Conservation (phyloP, 352 stramenopile genomes). For the Phytopythium ostracodes region DNA sequence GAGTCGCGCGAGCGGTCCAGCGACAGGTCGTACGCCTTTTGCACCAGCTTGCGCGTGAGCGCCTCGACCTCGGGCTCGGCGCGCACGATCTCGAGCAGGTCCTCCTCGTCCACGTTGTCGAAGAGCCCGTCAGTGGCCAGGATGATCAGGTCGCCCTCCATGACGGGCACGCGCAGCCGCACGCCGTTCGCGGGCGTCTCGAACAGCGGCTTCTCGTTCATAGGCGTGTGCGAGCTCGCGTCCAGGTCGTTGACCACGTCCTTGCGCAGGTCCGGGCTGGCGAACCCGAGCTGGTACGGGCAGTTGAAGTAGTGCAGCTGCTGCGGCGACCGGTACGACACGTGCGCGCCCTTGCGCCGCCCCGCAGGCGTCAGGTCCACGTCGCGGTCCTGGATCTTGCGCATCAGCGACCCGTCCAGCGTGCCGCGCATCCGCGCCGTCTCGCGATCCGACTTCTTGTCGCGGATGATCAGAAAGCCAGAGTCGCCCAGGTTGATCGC, state of each 20-base stretch:
- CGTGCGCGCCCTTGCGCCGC: constrained; percentile 69
- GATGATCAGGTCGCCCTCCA: constrained; percentile 94
- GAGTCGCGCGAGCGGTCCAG: constrained; percentile 90
- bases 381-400: constrained; percentile 65
- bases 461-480: constrained; percentile 79
- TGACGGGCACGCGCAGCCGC: constrained; percentile 90
- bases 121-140: constrained; percentile 96
- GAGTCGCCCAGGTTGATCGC: constrained; percentile 95
- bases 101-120: constrained; percentile 93
- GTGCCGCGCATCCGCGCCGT: constrained; percentile 60
- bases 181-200: constrained; percentile 90
- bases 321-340: constrained; percentile 94
- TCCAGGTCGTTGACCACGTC: constrained; percentile 50
- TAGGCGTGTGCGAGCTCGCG: constrained; percentile 34
- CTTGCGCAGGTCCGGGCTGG: constrained; percentile 35
- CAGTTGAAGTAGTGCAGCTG: constrained; percentile 98
- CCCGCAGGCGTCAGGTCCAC: constrained; percentile 61
- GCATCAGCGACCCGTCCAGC: constrained; percentile 66
- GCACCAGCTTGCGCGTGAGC: constrained; percentile 77
- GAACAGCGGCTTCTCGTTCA: constrained; percentile 86
- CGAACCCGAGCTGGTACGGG: constrained; percentile 90
- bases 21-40: constrained; percentile 90
- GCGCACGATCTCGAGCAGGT: constrained; percentile 68
- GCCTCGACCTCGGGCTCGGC: constrained; percentile 52
- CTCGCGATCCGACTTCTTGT: constrained; percentile 70